Percentiles rank a stretch among this genome's conserved stretches.
phyloP scores from a whole-genome alignment of 495 filamentous ascomycete genomes.

The Staphylotrichum longicolle region DNA sequence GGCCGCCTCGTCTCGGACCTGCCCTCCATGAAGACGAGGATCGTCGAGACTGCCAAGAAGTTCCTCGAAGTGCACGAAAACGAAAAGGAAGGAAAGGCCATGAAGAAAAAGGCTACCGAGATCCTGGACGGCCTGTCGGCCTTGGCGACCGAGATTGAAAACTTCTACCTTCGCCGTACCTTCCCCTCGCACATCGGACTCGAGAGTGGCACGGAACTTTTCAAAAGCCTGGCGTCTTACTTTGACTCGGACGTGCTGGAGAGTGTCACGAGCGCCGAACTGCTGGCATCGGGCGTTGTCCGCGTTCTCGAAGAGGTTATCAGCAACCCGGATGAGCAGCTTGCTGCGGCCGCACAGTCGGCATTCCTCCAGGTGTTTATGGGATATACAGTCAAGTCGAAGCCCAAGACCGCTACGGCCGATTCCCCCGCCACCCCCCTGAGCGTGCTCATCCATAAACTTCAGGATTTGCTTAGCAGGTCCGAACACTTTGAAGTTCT shows the following conservation, averaged over 20 bases:
- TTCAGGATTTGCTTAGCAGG: slow-evolving; percentile 92
- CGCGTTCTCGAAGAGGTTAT: slow-evolving; percentile 79
- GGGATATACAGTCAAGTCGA: slow-evolving; percentile 61
- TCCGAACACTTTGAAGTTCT: slow-evolving; percentile 98
- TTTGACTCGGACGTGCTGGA: slow-evolving; percentile 85
- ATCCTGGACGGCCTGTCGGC: slow-evolving; percentile 71
- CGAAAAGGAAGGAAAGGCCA: slow-evolving; percentile 62
- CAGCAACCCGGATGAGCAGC: slow-evolving; percentile 57
- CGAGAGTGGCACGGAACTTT: slow-evolving; percentile 60
- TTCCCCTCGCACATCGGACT: slow-evolving; percentile 36
- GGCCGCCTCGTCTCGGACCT: slow-evolving; percentile 48
- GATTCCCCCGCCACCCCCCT: slow-evolving; percentile 75
- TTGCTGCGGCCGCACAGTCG: slow-evolving; percentile 64
- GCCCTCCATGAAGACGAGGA: slow-evolving; percentile 68
- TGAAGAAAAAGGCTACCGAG: slow-evolving; percentile 71
- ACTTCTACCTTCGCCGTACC: slow-evolving; percentile 61
- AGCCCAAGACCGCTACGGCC: slow-evolving; percentile 59
- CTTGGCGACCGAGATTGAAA: slow-evolving; percentile 67
- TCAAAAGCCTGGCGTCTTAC: slow-evolving; percentile 74
- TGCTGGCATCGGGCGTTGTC: slow-evolving; percentile 87
- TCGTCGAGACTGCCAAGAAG: slow-evolving; percentile 68
- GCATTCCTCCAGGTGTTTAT: slow-evolving; percentile 96
- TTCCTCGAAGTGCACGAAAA: slow-evolving; percentile 83
- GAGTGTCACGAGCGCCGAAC: slow-evolving; percentile 94
- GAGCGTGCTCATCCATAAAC: slow-evolving; percentile 86